Evolutionary conservation across 2,329 filamentous ascomycete species (phyloP), one percentile per base, ranked within the genome.

Genomic region (Aspergillus tamarii): DNA sequence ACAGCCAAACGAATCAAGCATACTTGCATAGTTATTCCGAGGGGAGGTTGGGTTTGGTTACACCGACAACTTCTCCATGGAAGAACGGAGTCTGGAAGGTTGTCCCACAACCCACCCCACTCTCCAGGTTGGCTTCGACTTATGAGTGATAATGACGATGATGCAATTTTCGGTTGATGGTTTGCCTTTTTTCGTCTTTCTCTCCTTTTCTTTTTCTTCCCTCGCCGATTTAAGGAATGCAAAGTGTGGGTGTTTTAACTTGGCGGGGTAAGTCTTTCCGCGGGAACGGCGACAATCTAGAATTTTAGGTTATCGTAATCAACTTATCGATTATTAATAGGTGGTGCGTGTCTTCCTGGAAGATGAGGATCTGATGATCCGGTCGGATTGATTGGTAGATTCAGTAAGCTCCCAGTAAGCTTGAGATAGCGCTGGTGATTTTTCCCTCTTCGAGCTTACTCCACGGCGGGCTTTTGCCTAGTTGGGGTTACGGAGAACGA

Each of bases 231-330:
- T 30, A 52, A 16, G 11, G 16, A 16, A 28, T 21, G 23, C n/a
- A 23, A 23, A 9, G 46, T 10, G 46, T n/a, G 46, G 8, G 46
- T 14, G n/a, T 16, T 28, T 36, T 36, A 10, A 55, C 52, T 36
- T 55, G 52, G 32, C 14, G 52, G 52, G 52, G 52, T 39, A 55
- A 55, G 52, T 55, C 21, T 55, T 55, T 55, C 52, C 52, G 52
- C 52, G 52, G 52, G 34, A 55, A 55, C 26, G 30, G 30, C 9
- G 16, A 19, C 11, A 19, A 19, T 54, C n/a, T 36, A 54, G 52
- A 23, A 54, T 54, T 54, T 23, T n/a, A 50, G 26, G 23, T 26
- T 52, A 52, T 52, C 46, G 46, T 32, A 12, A 26, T 52, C 12
- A 30, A 30, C 19, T n/a, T 10, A 8, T 26, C 7, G 3, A 19